phyloP scores from a whole-genome alignment of 176 grass and related monocot species.

The Zoysia japonica region DNA sequence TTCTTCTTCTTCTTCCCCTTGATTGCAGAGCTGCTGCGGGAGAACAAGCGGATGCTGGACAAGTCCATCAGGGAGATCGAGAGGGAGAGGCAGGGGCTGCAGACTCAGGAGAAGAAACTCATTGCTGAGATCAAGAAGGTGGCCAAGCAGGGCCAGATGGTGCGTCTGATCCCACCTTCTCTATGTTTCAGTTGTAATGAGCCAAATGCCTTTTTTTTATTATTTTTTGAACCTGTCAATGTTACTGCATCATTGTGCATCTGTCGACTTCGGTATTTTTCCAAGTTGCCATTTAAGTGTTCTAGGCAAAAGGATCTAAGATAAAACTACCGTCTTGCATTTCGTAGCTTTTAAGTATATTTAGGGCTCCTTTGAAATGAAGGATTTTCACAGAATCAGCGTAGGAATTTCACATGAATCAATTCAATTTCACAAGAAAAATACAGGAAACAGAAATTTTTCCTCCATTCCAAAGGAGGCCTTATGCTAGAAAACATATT shows the following conservation, averaged over 20 bases:
- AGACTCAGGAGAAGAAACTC: slow-evolving; percentile 77
- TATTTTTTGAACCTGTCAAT: not conserved
- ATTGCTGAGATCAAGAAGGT: slow-evolving; percentile 77
- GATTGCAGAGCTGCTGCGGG: slow-evolving; percentile 68
- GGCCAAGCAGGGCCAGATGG: slow-evolving; percentile 85
- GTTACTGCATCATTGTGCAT: not conserved
- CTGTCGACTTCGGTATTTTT: not conserved
- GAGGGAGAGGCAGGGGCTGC: slow-evolving; percentile 74
- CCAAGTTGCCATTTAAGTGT: not conserved
- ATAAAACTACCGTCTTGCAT: not conserved
- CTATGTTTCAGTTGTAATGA: not conserved
- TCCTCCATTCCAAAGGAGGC: too few relatives aligned
- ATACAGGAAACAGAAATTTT: too few relatives aligned
- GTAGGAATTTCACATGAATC: too few relatives aligned
- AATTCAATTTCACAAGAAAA: too few relatives aligned
- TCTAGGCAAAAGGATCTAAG: not conserved
- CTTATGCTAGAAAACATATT: too few relatives aligned
- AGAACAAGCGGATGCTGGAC: slow-evolving; percentile 82
- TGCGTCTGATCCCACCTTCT: not conserved
- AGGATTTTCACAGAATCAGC: too few relatives aligned
- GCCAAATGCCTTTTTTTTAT: not conserved
- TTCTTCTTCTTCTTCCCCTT: not conserved
- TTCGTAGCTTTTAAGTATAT: too few relatives aligned
- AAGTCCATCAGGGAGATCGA: slow-evolving; percentile 78
- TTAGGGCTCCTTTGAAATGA: too few relatives aligned